Base-by-base conservation (phyloP, 306 rosid species). In the Glycyrrhiza uralensis region DNA sequence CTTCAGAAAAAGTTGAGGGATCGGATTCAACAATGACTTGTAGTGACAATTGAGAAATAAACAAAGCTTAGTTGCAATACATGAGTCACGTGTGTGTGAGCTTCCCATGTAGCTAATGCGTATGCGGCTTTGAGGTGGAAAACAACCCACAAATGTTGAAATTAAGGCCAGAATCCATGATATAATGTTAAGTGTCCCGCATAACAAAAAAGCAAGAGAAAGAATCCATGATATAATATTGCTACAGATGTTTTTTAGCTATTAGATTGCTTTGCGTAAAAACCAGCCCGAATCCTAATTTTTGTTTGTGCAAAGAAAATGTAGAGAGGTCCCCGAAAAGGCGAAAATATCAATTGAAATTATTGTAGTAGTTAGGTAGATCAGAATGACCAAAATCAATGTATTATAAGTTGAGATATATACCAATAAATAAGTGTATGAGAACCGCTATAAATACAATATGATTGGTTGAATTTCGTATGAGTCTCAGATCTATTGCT, bases 1-100 rank as follows among this genome's bases (percentile, higher is more conserved):
- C 14, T 23, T 38, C 7, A 3, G 6, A 41, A 22, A 22, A 20
- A 59, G 12, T 20, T 13, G 23, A 5, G 17, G 76, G 83, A 67
- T 82, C 75, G 4, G 85, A 84, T 74, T 76, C 75, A 41, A 52
- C 15, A 58, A 52, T 24, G 74, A 29, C 57, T 51, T 19, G 36
- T 65, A 49, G 64, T 4, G n/a, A n/a, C n/a, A 22, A 61, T 72
- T 45, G 61, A 56, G 47, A 38, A 64, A 65, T 57, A 49, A 73
- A 69, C 23, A 39, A 44, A 47, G 18, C 30, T 28, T 8, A 28
- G 38, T 72, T 58, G 58, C 23, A 47, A 19, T 42, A 35, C 30
- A 49, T 20, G 72, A 74, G 60, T 50, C 67, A 46, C 33, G 13
- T 45, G 55, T 30, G 22, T 78, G 52, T 18, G 2, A 69, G 44